Conservation (phyloP, 1,139 yeast genomes). For the Saccharomyces pastorianus region DNA sequence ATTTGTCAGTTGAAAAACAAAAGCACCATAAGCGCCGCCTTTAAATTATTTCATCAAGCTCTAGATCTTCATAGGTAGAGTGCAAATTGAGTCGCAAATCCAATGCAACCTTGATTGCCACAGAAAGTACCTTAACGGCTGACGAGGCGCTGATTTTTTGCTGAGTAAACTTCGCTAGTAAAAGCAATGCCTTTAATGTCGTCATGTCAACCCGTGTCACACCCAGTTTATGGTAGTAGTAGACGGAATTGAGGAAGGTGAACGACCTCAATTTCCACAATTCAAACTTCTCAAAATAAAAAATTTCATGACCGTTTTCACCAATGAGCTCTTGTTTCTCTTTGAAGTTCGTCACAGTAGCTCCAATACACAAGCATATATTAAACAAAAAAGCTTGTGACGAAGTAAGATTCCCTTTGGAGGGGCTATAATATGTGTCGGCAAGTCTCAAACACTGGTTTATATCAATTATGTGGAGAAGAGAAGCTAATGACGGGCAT, state of each 20-base stretch:
- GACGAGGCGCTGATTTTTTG: conserved; percentile 17
- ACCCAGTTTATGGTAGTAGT: conserved; percentile 23
- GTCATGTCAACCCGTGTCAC: conserved; percentile 18
- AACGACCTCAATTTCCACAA: neutral
- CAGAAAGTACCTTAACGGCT: conserved; percentile 18
- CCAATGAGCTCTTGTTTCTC: neutral
- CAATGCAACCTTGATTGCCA: conserved; percentile 23
- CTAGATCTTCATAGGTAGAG: conserved; percentile 12
- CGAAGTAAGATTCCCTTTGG: conserved; percentile 13
- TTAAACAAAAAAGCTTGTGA: conserved; percentile 24
- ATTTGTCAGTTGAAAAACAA: conserved; percentile 21
- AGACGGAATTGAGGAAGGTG: conserved; percentile 21
- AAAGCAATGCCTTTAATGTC: conserved; percentile 20
- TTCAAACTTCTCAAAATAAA: conserved; percentile 4
- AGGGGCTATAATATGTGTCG: conserved; percentile 14
- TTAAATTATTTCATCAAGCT: conserved; percentile 12
- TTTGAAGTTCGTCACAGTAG: conserved; percentile 10
- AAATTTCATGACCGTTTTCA: conserved; percentile 8
- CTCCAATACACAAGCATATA: conserved; percentile 19
- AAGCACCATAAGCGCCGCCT: conserved; percentile 23
- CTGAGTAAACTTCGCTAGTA: conserved; percentile 20
- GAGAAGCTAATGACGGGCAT: conserved; percentile 12
- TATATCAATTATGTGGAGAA: conserved; percentile 14
- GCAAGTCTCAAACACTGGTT: conserved; percentile 14
- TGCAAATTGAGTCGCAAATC: conserved; percentile 19